Evolutionary conservation across 2,329 filamentous ascomycete genomes (phyloP), one percentile per base, ranked within the genome.

Genomic region (Thelonectria blattea): DNA sequence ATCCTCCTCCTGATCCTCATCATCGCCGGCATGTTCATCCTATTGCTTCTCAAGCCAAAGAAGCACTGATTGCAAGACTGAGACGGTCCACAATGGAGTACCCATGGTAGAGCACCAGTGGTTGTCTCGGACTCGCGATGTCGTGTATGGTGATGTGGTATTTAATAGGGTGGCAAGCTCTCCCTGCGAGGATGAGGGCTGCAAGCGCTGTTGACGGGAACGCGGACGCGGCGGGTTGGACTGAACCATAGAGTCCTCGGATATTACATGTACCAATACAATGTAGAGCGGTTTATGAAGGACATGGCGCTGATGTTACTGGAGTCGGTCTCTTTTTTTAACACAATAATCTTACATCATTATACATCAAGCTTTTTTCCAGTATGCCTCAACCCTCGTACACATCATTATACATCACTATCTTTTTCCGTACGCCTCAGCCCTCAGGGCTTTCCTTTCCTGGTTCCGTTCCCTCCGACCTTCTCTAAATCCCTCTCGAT

Each of bases 1-100:
- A 95, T 99, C 58, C 82, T 99, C 42, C 80, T 99, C n/a, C 81
- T 99, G 18, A 77, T 96, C 7, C 80, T 99, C 24, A 78, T 98
- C 20, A 89, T 99, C 53, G 88, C 89, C 18, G 95, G 92, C 32
- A 85, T 97, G 79, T 90, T 99, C 71, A 96, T 97, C 68, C 74
- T 97, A 42, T 77, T 97, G 2, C 76, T 92, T 41, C 82, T 96
- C 63, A 97, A 96, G 77, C 91, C 91, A 1, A 93, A 90, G 74
- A 81, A 78, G 62, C 70, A 47, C 20, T 46, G 27, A 22, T 24
- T 22, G 18, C 41, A 72, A n/a, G 68, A 67, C 43, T 72, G 66
- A 65, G 60, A 56, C 56, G 58, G 32, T 51, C 32, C 45, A 34
- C 62, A 55, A 55, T 54, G 60, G 53, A 53, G 67, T 65, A 64